Base-by-base conservation (phyloP, 2,329 filamentous ascomycete species). In the Xylaria sp. region DNA sequence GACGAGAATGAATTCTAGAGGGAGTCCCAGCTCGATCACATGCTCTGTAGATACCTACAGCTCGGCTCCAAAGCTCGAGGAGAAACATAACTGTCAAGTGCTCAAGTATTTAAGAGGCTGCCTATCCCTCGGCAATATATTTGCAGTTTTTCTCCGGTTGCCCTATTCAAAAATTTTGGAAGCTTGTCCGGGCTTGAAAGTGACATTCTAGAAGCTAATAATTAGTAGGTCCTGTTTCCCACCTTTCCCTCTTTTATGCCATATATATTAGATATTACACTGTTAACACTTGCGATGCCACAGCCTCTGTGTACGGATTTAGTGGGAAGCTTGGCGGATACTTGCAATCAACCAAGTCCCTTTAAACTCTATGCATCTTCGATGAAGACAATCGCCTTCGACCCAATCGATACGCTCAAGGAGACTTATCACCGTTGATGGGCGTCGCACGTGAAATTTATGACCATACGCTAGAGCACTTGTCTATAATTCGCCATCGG, bases 81-180 rank as follows among this genome's bases (percentile, higher is more conserved):
- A n/a, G 5, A 44, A 44, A 9, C 16, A 44, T 4, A n/a, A n/a
- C 40, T 48, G 5, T 5, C 21, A 27, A 51, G 9, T 3, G 32
- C 12, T 13, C 32, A 40, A 57, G 53, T 57, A 25, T 32, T 57
- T n/a, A 57, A 40, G 21, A 40, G 21, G 16, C 32, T 55, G 6
- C 29, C 40, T 40, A 40, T 57, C 9, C 53, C 32, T 57, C 51
- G 53, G n/a, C 53, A 57, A n/a, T 18, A 57, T 57, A n/a, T 57
- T 40, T 40, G 18, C 32, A 1, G 4, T 12, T 57, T 57, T 12
- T 5, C 3, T 40, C 21, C n/a, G 23, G 32, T n/a, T n/a, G n/a
- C n/a, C n/a, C n/a, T n/a, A n/a, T 57, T 40, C n/a, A n/a, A 40
- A 3, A 40, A 25, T 3, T 25, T 40, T 35, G 13, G 12, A 23